Evolutionary conservation across 2,329 filamentous ascomycete species (phyloP).

Genomic region (Cercospora beticola): DNA sequence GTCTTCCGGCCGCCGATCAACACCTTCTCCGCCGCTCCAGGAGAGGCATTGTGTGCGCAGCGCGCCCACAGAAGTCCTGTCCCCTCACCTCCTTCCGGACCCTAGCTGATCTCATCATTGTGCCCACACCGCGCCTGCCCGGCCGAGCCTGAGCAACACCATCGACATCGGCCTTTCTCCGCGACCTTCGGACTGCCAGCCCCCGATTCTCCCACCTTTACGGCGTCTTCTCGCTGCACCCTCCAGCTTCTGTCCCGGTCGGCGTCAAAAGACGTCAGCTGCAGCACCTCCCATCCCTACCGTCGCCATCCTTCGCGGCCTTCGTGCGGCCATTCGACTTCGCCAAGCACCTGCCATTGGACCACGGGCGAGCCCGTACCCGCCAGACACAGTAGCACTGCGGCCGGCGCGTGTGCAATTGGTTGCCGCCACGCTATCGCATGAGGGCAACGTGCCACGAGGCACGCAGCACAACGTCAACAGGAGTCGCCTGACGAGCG

Average conservation of each 20-base stretch:
- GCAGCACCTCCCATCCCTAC: background rate
- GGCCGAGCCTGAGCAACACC: slow-evolving; percentile 10
- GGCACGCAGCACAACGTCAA: slow-evolving; percentile 15
- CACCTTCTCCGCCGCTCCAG: slow-evolving; percentile 11
- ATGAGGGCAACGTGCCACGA: slow-evolving; percentile 13
- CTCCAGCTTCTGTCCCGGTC: background rate
- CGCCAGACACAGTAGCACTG: slow-evolving; percentile 18
- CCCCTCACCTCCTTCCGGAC: background rate
- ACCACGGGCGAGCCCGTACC: slow-evolving; percentile 13
- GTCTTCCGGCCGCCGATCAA: slow-evolving; percentile 12
- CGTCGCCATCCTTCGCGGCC: slow-evolving; percentile 4
- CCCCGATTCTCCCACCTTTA: slow-evolving; percentile 24
- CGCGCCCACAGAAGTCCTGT: background rate
- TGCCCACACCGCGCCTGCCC: slow-evolving; percentile 7
- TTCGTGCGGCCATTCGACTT: slow-evolving; percentile 1
- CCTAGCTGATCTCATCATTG: background rate
- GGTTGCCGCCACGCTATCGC: slow-evolving; percentile 14
- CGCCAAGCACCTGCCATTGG: slow-evolving; percentile 13
- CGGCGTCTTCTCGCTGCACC: slow-evolving; percentile 22
- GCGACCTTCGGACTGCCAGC: slow-evolving; percentile 23
- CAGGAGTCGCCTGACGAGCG: slow-evolving; percentile 17
- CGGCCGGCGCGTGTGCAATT: slow-evolving; percentile 16
- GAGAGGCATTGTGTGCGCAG: slow-evolving; percentile 7
- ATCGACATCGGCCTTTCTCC: slow-evolving; percentile 22
- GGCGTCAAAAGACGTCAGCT: background rate